Percentiles rank a stretch among this genome's conserved stretches.
phyloP scores from a whole-genome alignment of 176 grass and related monocot genomes.

The Oryza rufipogon region DNA sequence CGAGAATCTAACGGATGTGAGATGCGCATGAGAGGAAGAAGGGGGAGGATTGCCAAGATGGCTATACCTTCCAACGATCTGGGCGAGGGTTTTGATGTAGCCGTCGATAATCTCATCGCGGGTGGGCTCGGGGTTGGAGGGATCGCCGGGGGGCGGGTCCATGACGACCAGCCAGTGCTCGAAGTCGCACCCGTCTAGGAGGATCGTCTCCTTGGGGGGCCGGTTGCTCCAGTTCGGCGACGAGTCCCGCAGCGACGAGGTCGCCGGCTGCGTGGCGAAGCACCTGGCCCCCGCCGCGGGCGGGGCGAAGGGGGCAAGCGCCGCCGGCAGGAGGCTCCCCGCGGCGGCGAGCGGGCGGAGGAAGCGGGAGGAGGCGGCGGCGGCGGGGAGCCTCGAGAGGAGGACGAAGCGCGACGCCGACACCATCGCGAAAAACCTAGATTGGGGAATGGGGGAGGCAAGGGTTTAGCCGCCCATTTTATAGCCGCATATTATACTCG shows the following conservation, averaged over 20 bases:
- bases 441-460: background rate
- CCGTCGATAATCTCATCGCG: slow-evolving; percentile 86
- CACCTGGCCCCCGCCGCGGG: background rate
- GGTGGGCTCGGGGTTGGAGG: slow-evolving; percentile 48
- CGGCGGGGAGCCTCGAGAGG: background rate
- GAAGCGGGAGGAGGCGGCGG: background rate
- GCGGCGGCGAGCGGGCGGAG: slow-evolving; percentile 39
- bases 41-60: background rate
- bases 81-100: slow-evolving; percentile 85
- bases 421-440: slow-evolving; percentile 42
- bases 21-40: background rate
- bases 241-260: slow-evolving; percentile 69
- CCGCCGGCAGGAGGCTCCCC: background rate
- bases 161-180: slow-evolving; percentile 92
- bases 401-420: slow-evolving; percentile 36
- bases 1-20: background rate
- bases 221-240: slow-evolving; percentile 82
- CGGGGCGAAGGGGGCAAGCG: background rate
- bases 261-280: slow-evolving; percentile 62
- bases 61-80: slow-evolving; percentile 71
- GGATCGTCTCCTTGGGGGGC: slow-evolving; percentile 84
- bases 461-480: background rate
- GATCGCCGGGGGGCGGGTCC: slow-evolving; percentile 63
- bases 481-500: background rate
- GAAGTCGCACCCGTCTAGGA: slow-evolving; percentile 87